Evolutionary conservation across 306 rosid species (phyloP).

Genomic region (Clitoria ternatea): DNA sequence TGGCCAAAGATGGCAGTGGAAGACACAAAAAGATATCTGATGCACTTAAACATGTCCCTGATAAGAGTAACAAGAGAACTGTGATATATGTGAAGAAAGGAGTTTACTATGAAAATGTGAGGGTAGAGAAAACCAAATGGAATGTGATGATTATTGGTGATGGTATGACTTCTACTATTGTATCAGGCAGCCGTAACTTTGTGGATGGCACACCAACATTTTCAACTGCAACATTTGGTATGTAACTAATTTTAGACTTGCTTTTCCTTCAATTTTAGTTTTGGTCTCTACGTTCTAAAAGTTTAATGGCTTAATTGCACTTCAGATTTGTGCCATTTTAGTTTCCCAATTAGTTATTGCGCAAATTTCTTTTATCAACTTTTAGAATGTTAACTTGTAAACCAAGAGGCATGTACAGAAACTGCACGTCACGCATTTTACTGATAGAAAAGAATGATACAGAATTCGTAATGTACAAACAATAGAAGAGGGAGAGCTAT

Average conservation of each 20-base stretch:
- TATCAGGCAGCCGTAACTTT: slow-evolving; percentile 44
- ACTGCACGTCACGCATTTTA: too few species aligned
- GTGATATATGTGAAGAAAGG: slow-evolving; percentile 71
- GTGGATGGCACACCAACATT: slow-evolving; percentile 75
- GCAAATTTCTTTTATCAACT: too few species aligned
- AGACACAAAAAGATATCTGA: slow-evolving; percentile 49
- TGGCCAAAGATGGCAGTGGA: slow-evolving; percentile 58
- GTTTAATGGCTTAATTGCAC: too few species aligned
- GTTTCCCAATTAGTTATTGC: too few species aligned
- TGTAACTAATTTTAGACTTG: not conserved
- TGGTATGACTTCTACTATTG: slow-evolving; percentile 56
- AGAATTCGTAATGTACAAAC: too few species aligned
- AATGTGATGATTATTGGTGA: slow-evolving; percentile 72
- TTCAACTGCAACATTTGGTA: slow-evolving; percentile 72
- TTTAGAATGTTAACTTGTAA: too few species aligned
- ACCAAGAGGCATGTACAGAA: too few species aligned
- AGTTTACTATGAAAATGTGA: slow-evolving; percentile 57
- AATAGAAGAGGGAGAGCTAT: too few species aligned
- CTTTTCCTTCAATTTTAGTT: not conserved
- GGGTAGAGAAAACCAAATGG: slow-evolving; percentile 60
- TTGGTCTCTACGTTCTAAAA: not conserved
- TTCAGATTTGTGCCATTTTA: too few species aligned
- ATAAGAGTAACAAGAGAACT: slow-evolving; percentile 45
- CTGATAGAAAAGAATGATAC: too few species aligned
- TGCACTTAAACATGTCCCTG: slow-evolving; percentile 55